Percentiles rank a stretch among this genome's conserved stretches.
Conservation (phyloP, 139 green algal genomes). For the Micractinium sp. region DNA sequence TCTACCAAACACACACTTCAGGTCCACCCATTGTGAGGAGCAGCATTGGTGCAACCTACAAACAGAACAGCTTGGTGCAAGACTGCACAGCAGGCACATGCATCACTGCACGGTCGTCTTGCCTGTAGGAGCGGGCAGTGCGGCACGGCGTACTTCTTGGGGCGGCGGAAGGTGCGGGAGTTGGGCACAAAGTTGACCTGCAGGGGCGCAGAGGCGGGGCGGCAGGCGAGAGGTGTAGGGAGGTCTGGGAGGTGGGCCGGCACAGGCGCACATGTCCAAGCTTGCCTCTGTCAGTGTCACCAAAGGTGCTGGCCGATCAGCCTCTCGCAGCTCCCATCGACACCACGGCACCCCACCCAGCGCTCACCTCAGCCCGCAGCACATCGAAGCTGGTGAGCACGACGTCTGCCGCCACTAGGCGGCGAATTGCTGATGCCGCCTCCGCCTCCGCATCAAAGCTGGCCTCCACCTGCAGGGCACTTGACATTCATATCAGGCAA, state of each 20-base stretch:
- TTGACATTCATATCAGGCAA: no score
- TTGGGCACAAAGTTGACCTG: slow-evolving; percentile 34
- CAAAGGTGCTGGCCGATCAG: no score
- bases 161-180: slow-evolving; percentile 47
- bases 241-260: neutral
- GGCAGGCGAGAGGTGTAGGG: neutral
- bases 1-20: no score
- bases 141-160: slow-evolving; percentile 70
- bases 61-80: no score
- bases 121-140: slow-evolving; percentile 61
- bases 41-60: no score
- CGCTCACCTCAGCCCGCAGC: slow-evolving; percentile 40
- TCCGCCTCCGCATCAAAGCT: slow-evolving; percentile 53
- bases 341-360: neutral
- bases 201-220: neutral
- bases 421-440: slow-evolving; percentile 37
- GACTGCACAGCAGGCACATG: no score
- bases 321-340: no score
- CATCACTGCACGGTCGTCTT: neutral
- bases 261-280: no score
- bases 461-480: slow-evolving; percentile 19
- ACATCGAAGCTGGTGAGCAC: slow-evolving; percentile 76
- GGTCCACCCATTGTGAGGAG: no score
- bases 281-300: neutral
- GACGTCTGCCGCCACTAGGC: slow-evolving; percentile 60